Percentiles rank a stretch among this genome's conserved stretches.
phyloP scores from a whole-genome alignment of 2,329 filamentous ascomycete species.

The Exophiala phaeomuriformis region DNA sequence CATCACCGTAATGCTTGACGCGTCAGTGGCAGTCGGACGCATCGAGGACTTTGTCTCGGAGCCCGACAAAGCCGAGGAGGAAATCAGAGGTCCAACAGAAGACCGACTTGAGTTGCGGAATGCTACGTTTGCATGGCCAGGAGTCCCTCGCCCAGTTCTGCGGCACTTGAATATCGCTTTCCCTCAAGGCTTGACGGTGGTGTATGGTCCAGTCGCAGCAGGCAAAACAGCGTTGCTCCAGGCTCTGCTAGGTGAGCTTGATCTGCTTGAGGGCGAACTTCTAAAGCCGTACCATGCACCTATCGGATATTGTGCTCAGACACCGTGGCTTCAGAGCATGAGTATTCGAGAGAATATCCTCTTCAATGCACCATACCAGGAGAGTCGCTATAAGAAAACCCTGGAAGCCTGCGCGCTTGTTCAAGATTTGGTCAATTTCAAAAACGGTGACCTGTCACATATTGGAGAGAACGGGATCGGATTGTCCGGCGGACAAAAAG shows the following conservation, averaged over 20 bases:
- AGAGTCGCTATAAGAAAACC: slow-evolving; percentile 61
- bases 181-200: slow-evolving; percentile 50
- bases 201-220: slow-evolving; percentile 57
- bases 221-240: slow-evolving; percentile 58
- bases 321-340: slow-evolving; percentile 63
- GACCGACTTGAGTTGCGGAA: slow-evolving; percentile 47
- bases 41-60: slow-evolving; percentile 84
- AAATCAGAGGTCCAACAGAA: slow-evolving; percentile 16
- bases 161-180: slow-evolving; percentile 49
- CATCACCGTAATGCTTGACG: slow-evolving; percentile 70
- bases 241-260: slow-evolving; percentile 53
- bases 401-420: slow-evolving; percentile 56
- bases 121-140: slow-evolving; percentile 75
- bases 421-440: slow-evolving; percentile 56
- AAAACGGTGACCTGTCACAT: slow-evolving; percentile 56
- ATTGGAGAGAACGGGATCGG: slow-evolving; percentile 57
- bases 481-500: slow-evolving; percentile 55
- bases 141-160: slow-evolving; percentile 51
- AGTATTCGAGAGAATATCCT: slow-evolving; percentile 62
- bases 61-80: slow-evolving; percentile 64
- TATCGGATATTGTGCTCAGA: slow-evolving; percentile 58
- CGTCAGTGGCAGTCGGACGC: slow-evolving; percentile 70
- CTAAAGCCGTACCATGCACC: slow-evolving; percentile 44
- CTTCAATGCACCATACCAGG: slow-evolving; percentile 61
- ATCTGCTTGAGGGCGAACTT: slow-evolving; percentile 46